phyloP scores from a whole-genome alignment of 2,329 filamentous ascomycete species.

The Colletotrichum nymphaeae region DNA sequence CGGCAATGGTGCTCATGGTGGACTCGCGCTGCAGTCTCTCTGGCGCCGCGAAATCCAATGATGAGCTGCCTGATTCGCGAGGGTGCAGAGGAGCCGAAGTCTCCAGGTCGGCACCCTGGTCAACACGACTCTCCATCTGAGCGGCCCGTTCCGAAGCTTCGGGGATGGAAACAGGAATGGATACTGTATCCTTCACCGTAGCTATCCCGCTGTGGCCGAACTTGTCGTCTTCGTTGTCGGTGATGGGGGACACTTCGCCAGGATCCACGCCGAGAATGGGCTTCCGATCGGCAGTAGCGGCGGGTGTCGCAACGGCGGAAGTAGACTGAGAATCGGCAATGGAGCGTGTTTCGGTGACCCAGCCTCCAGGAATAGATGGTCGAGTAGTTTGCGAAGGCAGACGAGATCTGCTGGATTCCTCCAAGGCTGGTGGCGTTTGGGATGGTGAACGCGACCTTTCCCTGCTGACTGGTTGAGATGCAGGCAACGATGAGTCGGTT shows the following conservation, averaged over 20 bases:
- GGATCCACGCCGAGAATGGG: neutral
- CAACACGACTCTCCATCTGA: neutral
- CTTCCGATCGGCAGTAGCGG: constrained; percentile 2
- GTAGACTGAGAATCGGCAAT: constrained; percentile 13
- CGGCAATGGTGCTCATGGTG: constrained; percentile 61
- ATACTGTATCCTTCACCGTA: constrained; percentile 11
- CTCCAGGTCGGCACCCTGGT: constrained; percentile 2
- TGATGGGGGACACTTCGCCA: constrained; percentile 38
- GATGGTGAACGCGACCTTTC: neutral
- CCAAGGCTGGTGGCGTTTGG: neutral
- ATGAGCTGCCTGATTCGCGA: constrained; percentile 32
- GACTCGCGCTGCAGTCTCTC: constrained; percentile 53
- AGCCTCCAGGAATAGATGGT: constrained; percentile 45
- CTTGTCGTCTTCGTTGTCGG: constrained; percentile 34
- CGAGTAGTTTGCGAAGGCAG: constrained; percentile 28
- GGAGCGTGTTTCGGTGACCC: constrained; percentile 43
- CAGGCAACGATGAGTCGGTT: neutral
- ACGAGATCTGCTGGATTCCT: neutral
- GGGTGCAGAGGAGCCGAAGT: constrained; percentile 38
- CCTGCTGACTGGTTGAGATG: neutral
- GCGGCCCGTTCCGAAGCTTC: constrained; percentile 1
- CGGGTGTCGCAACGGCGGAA: neutral
- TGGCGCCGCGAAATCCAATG: constrained; percentile 49
- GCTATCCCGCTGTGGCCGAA: neutral
- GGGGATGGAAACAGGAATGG: constrained; percentile 13